Evolutionary conservation across 805 yeast species (phyloP), one percentile per base, ranked within the genome.

Genomic region (Candida silvicultrix): DNA sequence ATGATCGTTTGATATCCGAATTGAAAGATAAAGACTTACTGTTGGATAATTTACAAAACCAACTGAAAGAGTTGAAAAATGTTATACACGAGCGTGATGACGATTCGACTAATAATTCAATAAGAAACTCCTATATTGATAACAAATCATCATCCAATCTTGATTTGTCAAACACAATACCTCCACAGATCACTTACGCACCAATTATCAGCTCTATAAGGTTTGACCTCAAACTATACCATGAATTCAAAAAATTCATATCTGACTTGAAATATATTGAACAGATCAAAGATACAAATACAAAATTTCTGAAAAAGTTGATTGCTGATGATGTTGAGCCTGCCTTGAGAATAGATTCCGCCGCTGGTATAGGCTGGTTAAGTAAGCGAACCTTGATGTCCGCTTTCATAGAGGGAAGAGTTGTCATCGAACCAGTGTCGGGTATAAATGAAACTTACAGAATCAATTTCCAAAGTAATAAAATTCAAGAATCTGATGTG

Each of bases 321-420:
- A 70, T 89, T 57, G 58, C 71, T 16, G 95, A 89, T 52, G 99
- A 92, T 58, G 73, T 92, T 40, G 96, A 87, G 48, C 85, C 90
- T 1, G 74, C 83, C 1, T 59, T 85, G 36, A 75, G 79, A 50
- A 63, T 85, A 22, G 90, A 84, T 48, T 60, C 65, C 38, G 81
- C 90, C 0, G 80, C 83, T 2, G 81, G 83, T 16, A 63, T 83
- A 43, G 71, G 83, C 23, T 82, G 81, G 78, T 73, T 82, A 46
- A 78, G 72, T 43, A 75, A 78, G 50, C 73, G 85, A 46, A 67
- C 80, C 12, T 74, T 90, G 45, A 70, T 89, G 71, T 64, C 72
- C 40, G 75, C 82, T 16, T 72, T 92, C 51, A 75, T 85, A 29
- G 97, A 89, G 43, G 95, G 95, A 3, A 74, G 84, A 39, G 89